phyloP scores from a whole-genome alignment of 2,329 filamentous ascomycete species.

The Exophiala calicioides region DNA sequence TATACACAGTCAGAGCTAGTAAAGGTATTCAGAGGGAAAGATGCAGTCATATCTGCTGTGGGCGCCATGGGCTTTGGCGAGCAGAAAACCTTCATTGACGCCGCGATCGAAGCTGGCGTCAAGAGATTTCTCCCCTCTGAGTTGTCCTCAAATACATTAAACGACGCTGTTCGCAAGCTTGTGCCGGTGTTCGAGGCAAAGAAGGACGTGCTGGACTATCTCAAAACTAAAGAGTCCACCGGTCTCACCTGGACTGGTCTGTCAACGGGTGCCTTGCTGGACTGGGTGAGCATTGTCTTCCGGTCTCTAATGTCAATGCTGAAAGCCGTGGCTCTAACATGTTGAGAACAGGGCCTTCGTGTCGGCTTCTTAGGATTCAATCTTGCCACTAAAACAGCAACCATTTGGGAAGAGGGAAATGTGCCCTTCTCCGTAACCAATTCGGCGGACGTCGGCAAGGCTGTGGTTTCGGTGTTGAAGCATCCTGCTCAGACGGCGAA shows the following conservation, averaged over 20 bases:
- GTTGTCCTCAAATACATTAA: slow-evolving; percentile 35
- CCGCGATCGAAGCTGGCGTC: slow-evolving; percentile 41
- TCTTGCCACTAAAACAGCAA: slow-evolving; percentile 42
- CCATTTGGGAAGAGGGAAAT: slow-evolving; percentile 54
- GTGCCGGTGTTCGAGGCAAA: slow-evolving; percentile 37
- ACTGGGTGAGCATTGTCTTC: slow-evolving; percentile 35
- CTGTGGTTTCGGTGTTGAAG: slow-evolving; percentile 50
- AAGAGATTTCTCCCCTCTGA: slow-evolving; percentile 46
- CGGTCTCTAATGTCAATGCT: not conserved
- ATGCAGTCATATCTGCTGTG: slow-evolving; percentile 57
- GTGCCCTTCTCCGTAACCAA: slow-evolving; percentile 50
- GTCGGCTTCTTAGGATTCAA: slow-evolving; percentile 51
- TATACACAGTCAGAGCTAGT: slow-evolving; percentile 53
- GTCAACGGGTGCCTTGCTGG: slow-evolving; percentile 37
- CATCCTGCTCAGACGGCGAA: slow-evolving; percentile 58
- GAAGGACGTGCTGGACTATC: slow-evolving; percentile 33
- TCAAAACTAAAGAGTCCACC: slow-evolving; percentile 26
- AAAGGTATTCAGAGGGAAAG: slow-evolving; percentile 55
- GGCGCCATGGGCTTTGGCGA: slow-evolving; percentile 43
- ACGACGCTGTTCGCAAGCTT: slow-evolving; percentile 31
- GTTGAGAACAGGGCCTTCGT: slow-evolving; percentile 29
- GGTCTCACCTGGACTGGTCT: slow-evolving; percentile 37
- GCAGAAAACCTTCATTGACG: slow-evolving; percentile 43
- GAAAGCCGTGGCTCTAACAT: not conserved
- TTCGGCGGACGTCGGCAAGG: slow-evolving; percentile 48